Conservation (phyloP, 2,329 filamentous ascomycete genomes). For the Dothideomycetes sp. region DNA sequence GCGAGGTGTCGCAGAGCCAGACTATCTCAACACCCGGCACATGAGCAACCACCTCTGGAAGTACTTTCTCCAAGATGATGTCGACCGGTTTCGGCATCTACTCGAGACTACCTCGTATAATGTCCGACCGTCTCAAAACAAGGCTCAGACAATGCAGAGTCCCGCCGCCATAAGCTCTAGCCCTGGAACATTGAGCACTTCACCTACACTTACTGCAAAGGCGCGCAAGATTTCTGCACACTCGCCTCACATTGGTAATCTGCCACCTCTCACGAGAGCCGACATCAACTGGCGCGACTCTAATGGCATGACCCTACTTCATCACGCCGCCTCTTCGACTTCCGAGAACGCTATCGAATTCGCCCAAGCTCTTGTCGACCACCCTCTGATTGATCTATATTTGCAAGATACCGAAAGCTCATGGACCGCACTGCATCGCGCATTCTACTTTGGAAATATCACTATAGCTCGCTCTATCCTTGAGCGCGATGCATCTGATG, state of each 20-base stretch:
- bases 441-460: conserved; percentile 82
- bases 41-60: conserved; percentile 98
- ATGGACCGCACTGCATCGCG: conserved; percentile 90
- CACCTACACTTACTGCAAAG: conserved; percentile 33
- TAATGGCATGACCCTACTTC: conserved; percentile 70
- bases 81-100: conserved; percentile 85
- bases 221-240: conserved; percentile 21
- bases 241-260: conserved; percentile 33
- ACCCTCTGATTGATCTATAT: conserved; percentile 78
- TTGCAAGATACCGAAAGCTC: conserved; percentile 82
- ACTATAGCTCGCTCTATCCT: conserved; percentile 76
- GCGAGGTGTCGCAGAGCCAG: conserved; percentile 63
- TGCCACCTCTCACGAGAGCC: conserved; percentile 41
- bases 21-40: conserved; percentile 40
- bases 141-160: conserved; percentile 16
- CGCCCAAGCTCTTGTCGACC: conserved; percentile 68
- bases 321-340: conserved; percentile 72
- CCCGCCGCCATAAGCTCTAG: conserved; percentile 30
- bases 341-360: conserved; percentile 62
- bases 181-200: conserved; percentile 38
- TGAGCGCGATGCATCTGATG: conserved; percentile 63
- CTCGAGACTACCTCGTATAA: conserved; percentile 62
- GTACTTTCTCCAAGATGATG: conserved; percentile 94
- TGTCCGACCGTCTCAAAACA: conserved; percentile 28
- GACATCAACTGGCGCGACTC: conserved; percentile 83